Base-by-base conservation (phyloP, 1,284 basidiomycete genomes). In the Malassezia sp. region DNA sequence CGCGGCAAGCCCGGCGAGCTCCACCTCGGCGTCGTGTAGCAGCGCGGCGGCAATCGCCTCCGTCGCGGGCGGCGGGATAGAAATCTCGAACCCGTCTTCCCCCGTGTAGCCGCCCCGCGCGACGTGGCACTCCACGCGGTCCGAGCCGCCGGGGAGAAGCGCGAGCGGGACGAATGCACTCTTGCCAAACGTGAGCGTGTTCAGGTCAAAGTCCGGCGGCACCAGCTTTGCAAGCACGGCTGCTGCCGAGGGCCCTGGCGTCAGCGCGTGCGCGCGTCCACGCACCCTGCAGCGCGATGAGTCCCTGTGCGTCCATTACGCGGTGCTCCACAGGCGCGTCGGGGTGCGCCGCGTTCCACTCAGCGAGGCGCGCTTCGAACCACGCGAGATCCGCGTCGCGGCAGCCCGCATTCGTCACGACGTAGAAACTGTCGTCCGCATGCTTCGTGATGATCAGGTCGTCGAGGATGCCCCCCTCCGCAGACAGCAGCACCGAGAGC, bases 1-100 rank as follows among this genome's bases (percentile, higher is more conserved):
- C 9, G 90, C 87, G 17, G 87, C 91, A 4, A 97, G 78, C 14
- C 93, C 91, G 0, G 85, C 83, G 5, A 93, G 77, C 70, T 85
- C 80, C 2, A 93, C 85, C 1, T 77, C 60, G 53, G 80, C 77
- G 26, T 79, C 74, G 1, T 56, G 48, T 12, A 73, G 54, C n/a
- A 96, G 76, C 15, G 83, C 72, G 30, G 79, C 75, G 0, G 88
- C 82, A 33, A 91, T 77, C 5, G 78, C 77, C 6, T 80, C 75
- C 0, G 87, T 83, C 38, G 83, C 75, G 9, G 77, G 75, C 1
- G 85, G 85, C 1, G 87, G 85, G 36, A 95, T 83, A 2, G 88
- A 93, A 61, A 96, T 88, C 76, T 97, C 91, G 58, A 97, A 96
- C 0, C 91, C 93, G 71, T 99, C 91, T 73, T 99, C 93, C 26